A percentile compares a stretch with the other conserved stretches of the same genome.
Conservation (phyloP, 1,284 basidiomycete genomes). For the Phellopilus nigrolimitatus region DNA sequence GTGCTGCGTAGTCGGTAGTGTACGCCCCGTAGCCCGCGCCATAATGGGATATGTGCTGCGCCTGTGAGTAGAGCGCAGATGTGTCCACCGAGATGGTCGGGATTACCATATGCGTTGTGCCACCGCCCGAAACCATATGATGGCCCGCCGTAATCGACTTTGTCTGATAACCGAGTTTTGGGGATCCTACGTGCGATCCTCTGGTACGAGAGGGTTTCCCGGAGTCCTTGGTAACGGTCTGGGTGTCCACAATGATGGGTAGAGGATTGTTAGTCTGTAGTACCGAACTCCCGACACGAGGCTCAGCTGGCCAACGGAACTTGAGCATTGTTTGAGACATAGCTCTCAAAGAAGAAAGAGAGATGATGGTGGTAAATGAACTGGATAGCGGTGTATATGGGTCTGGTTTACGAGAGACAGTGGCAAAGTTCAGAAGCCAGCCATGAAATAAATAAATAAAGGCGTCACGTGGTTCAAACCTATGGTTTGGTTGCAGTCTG, state of each 20-base stretch:
- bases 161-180: neutral
- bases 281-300: neutral
- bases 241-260: neutral
- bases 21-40: neutral
- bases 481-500: too few species aligned
- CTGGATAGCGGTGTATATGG: neutral
- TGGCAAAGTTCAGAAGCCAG: too few species aligned
- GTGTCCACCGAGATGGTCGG: slow-evolving; percentile 12
- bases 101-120: neutral
- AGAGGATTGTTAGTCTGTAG: slow-evolving; percentile 1
- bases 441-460: too few species aligned
- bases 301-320: slow-evolving; percentile 1
- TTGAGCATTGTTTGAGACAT: slow-evolving; percentile 5
- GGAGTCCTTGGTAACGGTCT: neutral
- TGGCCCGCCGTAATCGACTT: neutral
- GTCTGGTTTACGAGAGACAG: neutral
- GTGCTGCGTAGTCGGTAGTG: neutral
- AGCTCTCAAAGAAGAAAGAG: too few species aligned
- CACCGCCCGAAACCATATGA: neutral
- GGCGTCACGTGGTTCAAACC: too few species aligned
- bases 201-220: neutral
- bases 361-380: neutral
- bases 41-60: neutral
- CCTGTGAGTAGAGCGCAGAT: neutral
- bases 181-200: neutral